These are phyloP conservation scores for Alternaria metachromatica DNA, from an alignment of 2,329 filamentous ascomycete genomes.

Conservation along the genomic window DNA sequence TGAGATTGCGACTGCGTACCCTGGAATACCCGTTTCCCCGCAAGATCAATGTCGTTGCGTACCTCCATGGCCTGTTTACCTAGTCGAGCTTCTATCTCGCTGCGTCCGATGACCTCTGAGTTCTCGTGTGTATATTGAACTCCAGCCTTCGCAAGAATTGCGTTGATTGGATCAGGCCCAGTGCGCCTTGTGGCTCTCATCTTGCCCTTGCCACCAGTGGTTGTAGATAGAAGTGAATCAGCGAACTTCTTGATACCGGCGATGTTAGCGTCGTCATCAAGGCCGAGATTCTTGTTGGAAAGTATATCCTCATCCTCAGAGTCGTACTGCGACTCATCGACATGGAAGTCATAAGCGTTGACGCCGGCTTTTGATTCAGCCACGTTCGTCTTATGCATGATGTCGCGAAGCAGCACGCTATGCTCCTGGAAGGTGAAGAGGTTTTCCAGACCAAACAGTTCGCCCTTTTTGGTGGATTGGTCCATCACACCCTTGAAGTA, in stretches of 20 bases:
- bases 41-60: constrained; percentile 58
- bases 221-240: constrained; percentile 36
- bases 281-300: constrained; percentile 35
- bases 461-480: constrained; percentile 79
- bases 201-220: constrained; percentile 31
- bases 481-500: constrained; percentile 97
- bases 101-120: constrained; percentile 89
- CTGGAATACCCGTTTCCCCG: constrained; percentile 65
- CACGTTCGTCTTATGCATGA: constrained; percentile 98
- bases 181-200: constrained; percentile 55
- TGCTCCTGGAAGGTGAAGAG: constrained; percentile 83
- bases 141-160: constrained; percentile 85
- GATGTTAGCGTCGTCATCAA: constrained; percentile 38
- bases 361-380: constrained; percentile 90
- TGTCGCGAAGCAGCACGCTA: constrained; percentile 84
- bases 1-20: constrained; percentile 50
- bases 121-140: constrained; percentile 98
- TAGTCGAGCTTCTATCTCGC: constrained; percentile 86
- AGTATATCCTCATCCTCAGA: constrained; percentile 36
- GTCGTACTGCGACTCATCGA: constrained; percentile 38
- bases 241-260: constrained; percentile 67
- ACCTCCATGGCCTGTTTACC: constrained; percentile 75
- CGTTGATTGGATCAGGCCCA: constrained; percentile 76
- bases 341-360: constrained; percentile 75
- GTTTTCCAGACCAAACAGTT: constrained; percentile 90